These are phyloP conservation scores for Citrullus mucosospermus DNA, from an alignment of 306 rosid species.

Conservation along the genomic window DNA sequence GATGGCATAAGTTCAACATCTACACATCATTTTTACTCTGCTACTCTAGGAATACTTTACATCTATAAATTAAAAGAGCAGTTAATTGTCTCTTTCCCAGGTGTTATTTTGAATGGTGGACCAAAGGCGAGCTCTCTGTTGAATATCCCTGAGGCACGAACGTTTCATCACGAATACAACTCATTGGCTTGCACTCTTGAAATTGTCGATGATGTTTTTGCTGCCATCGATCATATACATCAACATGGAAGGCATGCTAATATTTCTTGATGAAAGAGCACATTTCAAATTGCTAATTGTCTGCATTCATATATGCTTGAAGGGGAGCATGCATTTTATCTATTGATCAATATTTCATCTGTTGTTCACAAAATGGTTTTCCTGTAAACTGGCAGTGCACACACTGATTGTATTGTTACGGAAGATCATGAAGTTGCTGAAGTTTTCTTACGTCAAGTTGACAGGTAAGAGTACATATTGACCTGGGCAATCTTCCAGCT, in stretches of 20 bases:
- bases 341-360: background rate
- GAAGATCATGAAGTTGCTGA: constrained; percentile 66
- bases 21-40: background rate
- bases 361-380: constrained; percentile 1
- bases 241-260: constrained; percentile 69
- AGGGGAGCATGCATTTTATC: background rate
- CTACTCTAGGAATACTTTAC: background rate
- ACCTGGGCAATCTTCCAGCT: background rate
- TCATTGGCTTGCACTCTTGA: constrained; percentile 86
- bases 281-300: background rate
- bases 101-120: constrained; percentile 77
- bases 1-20: background rate
- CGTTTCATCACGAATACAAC: constrained; percentile 82
- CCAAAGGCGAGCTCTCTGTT: constrained; percentile 59
- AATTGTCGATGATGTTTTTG: constrained; percentile 65
- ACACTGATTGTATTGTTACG: constrained; percentile 76
- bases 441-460: constrained; percentile 66
- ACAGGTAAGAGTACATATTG: constrained; percentile 34
- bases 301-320: constrained; percentile 1
- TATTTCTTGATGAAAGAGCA: background rate
- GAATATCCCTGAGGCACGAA: constrained; percentile 49
- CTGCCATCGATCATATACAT: constrained; percentile 80
- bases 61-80: background rate
- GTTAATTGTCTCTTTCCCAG: constrained; percentile 25
- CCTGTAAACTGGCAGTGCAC: constrained; percentile 52